phyloP scores from a whole-genome alignment of 2,329 filamentous ascomycete genomes.

The Cryphonectria naterciae region DNA sequence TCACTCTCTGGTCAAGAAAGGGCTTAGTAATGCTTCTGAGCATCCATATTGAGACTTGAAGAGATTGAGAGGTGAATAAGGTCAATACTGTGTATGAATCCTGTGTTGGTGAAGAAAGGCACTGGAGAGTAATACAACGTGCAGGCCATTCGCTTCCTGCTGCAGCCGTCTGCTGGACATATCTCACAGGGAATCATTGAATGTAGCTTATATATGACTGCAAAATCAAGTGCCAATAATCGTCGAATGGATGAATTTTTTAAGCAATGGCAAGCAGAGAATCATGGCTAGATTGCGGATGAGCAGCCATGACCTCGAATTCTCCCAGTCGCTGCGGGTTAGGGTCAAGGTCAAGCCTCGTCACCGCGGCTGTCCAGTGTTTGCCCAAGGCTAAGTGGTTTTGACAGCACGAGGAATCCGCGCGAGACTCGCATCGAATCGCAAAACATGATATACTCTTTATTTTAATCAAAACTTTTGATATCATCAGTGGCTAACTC shows the following conservation, averaged over 20 bases:
- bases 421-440: neutral
- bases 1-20: neutral
- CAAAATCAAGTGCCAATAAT: neutral
- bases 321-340: neutral
- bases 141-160: neutral
- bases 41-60: neutral
- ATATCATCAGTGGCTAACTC: neutral
- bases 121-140: neutral
- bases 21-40: neutral
- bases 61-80: neutral
- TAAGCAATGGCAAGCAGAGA: neutral
- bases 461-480: neutral
- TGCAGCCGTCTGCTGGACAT: neutral
- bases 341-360: slow-evolving; percentile 11
- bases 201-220: neutral
- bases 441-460: neutral
- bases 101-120: neutral
- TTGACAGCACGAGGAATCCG: neutral
- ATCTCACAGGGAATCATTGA: neutral
- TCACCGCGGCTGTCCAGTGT: neutral
- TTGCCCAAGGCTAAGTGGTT: neutral
- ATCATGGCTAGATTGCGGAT: neutral
- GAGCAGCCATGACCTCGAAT: neutral
- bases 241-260: neutral
- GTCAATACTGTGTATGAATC: neutral